Base-by-base conservation (phyloP, 2,329 filamentous ascomycete genomes). In the Tolypocladium cylindrosporum region DNA sequence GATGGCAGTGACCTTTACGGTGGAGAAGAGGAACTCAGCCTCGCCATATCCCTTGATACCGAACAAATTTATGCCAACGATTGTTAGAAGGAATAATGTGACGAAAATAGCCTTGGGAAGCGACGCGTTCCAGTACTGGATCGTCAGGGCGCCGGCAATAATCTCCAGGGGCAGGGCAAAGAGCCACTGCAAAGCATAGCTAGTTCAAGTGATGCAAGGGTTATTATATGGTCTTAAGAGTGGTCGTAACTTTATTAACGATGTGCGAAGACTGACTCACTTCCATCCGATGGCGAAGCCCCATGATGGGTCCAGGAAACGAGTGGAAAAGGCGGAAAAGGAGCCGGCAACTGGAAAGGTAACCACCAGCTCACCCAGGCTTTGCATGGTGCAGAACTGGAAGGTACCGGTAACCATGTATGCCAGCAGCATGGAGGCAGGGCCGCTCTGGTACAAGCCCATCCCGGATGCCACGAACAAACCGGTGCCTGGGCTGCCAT, bases 281-380 rank as follows among this genome's bases (percentile, higher is more conserved):
- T 95, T 96, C 91, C 91, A 96, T 16, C 91, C 91, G 89, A 96
- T 95, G 53, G 91, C 90, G 68, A 96, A 96, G 0, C 91, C 91
- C 91, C 91, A 96, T 0, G 92, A 92, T 1, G 92, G 93, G 68
- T 97, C 91, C 21, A 97, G 74, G 68, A 97, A 97, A 21, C 93
- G 85, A 36, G 91, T 96, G n/a, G 92, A 94, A 75, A 92, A 97
- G 6, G 90, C 87, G 1, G 91, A 90, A 69, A 97, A 97, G 3
- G 91, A 95, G 58, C 93, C 93, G 31, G 92, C 89, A 27, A 97
- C 88, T 2, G 93, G 93, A 65, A 93, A 97, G 14, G 91, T 75
- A n/a, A 97, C 91, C 19, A 92, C 90, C 72, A 97, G 83, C 73
- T 97, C 93, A 62, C 93, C 93, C 34, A 97, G 79, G 0, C 91